Base-by-base conservation (phyloP, 768 basidiomycete species). In the Royoungia palumana region DNA sequence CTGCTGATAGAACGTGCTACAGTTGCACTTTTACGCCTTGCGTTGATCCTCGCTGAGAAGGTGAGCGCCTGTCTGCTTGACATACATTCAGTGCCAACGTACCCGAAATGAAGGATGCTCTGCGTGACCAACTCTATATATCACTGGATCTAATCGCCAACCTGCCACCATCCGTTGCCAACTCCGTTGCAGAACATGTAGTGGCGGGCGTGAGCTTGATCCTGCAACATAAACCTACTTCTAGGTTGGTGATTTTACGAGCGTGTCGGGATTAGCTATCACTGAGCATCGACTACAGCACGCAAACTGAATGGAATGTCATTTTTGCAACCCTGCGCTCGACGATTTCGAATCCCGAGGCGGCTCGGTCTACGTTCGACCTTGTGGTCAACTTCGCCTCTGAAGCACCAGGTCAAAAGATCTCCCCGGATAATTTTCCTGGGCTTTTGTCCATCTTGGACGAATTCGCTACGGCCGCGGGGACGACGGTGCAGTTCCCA, bases 301-400 rank as follows among this genome's bases (percentile, higher is more conserved):
- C 93, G 1, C 85, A 88, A 56, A 97, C 95, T 1, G 95, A 98
- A 64, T 99, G 95, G 95, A 93, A 90, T 53, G 73, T 98, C 35
- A 79, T 94, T 19, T 90, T 94, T 59, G 88, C 90, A 1, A 74
- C 97, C 24, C 78, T 98, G 54, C 82, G 90, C 41, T 86, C 85
- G 2, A 94, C 93, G 0, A 79, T 94, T 35, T 75, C 84, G 12
- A 88, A 96, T 62, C 81, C 90, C 10, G 90, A 92, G 66, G 94
- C 94, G 6, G 84, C 91, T 21, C 85, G 89, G 32, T 72, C 84
- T 44, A 87, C 95, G 2, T 89, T 97, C 61, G 83, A 83, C 17
- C 76, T 96, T 17, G 72, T 95, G n/a, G 68, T 76, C 16, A 72
- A 70, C 35, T 74, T 97, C n/a, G 75, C 78, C 13, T 66, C 76